These are phyloP conservation scores for Dillenia suffruticosa DNA, from an alignment of 164 flowering plant genomes.

Conservation along the genomic window DNA sequence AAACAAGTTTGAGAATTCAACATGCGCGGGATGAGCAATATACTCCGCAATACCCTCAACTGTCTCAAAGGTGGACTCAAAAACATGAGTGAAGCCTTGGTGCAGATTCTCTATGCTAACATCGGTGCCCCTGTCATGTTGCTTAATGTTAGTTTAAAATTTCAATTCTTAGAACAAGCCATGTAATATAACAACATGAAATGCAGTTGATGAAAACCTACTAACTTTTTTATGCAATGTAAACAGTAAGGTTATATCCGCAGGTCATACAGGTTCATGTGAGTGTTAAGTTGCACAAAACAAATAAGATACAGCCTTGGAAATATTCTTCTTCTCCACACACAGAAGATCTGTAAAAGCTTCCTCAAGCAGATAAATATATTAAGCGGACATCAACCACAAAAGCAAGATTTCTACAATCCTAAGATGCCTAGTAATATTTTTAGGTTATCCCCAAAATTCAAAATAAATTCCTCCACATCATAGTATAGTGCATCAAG, in stretches of 20 bases:
- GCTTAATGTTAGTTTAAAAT: no score
- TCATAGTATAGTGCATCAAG: no score
- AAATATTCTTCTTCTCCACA: no score
- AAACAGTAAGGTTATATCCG: background rate
- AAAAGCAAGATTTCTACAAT: no score
- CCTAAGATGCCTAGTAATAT: no score
- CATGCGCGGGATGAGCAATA: constrained; percentile 69
- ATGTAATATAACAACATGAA: background rate
- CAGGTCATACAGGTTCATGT: background rate
- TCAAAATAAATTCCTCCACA: no score
- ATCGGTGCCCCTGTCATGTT: constrained; percentile 62
- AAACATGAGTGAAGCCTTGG: constrained; percentile 82
- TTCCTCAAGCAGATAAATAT: no score
- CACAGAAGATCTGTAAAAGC: no score
- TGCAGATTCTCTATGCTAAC: constrained; percentile 78
- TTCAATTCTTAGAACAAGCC: background rate
- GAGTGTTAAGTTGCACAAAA: no score
- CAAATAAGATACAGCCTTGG: no score
- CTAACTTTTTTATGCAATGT: background rate
- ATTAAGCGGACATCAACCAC: no score
- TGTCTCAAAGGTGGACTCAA: constrained; percentile 78
- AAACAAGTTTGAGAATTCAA: constrained; percentile 52
- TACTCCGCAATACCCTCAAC: constrained; percentile 72
- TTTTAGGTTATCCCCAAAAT: no score
- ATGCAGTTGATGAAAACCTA: background rate